Evolutionary conservation across 768 basidiomycete genomes (phyloP).

Genomic region (Leccinum subtestaceum): DNA sequence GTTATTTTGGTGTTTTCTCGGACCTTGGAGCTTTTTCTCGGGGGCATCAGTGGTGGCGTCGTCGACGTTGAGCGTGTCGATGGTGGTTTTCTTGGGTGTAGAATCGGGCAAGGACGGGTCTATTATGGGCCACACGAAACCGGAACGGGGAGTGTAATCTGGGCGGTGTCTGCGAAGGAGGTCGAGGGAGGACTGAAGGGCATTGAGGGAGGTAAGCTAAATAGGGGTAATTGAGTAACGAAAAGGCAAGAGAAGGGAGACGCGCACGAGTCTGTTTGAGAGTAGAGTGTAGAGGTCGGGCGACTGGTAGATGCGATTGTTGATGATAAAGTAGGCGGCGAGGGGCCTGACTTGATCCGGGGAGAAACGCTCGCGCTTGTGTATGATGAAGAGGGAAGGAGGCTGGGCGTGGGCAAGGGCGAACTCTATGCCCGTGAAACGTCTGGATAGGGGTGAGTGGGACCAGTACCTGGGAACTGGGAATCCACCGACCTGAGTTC

Average conservation of each 20-base stretch:
- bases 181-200: conserved; percentile 75
- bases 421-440: conserved; percentile 86
- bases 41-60: conserved; percentile 17
- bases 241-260: neutral
- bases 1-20: conserved; percentile 65
- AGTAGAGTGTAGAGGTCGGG: conserved; percentile 83
- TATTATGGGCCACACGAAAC: conserved; percentile 81
- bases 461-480: neutral
- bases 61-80: conserved; percentile 27
- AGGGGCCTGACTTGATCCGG: conserved; percentile 80
- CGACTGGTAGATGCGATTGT: conserved; percentile 85
- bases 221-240: neutral
- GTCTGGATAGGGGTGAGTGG: conserved; percentile 41
- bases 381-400: conserved; percentile 83
- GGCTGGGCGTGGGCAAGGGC: conserved; percentile 77
- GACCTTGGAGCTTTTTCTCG: conserved; percentile 28
- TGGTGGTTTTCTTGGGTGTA: conserved; percentile 38
- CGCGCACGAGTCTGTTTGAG: conserved; percentile 74
- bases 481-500: conserved; percentile 60
- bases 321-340: conserved; percentile 84
- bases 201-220: conserved; percentile 66
- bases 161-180: conserved; percentile 71
- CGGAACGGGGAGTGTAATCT: conserved; percentile 78
- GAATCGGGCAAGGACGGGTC: conserved; percentile 49
- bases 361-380: conserved; percentile 81